Conservation (phyloP, 108 stramenopile species). For the Fistulifera pelliculosa region DNA sequence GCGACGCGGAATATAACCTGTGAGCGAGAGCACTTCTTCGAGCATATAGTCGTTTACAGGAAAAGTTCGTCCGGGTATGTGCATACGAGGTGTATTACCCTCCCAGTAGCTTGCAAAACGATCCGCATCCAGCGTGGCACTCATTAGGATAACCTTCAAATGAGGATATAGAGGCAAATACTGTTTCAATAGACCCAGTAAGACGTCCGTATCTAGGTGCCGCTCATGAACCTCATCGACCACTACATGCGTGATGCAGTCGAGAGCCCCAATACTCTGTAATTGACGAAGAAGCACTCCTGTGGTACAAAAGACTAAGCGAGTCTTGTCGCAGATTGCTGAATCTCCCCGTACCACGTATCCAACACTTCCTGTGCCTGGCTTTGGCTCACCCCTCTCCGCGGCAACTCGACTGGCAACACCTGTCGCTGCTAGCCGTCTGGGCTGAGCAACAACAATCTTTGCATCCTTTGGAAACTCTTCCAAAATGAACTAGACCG, state of each 20-base stretch:
- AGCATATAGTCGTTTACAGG: conserved; percentile 85
- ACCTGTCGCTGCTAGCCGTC: conserved; percentile 89
- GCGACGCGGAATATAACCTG: conserved; percentile 72
- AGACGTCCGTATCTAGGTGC: conserved; percentile 67
- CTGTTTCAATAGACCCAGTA: conserved; percentile 53
- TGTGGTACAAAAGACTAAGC: conserved; percentile 93
- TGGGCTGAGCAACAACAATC: conserved; percentile 93
- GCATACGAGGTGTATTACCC: conserved; percentile 63
- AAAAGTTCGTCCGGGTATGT: conserved; percentile 91
- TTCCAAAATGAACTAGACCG: conserved; percentile 86
- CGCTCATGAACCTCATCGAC: conserved; percentile 98
- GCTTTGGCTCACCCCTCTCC: conserved; percentile 74
- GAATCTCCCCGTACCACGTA: conserved; percentile 89
- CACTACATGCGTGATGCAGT: conserved; percentile 82
- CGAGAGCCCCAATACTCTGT: conserved; percentile 66
- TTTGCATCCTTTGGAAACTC: conserved; percentile 58
- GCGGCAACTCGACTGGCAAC: conserved; percentile 88
- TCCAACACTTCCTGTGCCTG: conserved; percentile 75
- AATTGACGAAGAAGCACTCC: conserved; percentile 95
- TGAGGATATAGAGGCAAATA: conserved; percentile 19
- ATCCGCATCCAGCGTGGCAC: conserved; percentile 92
- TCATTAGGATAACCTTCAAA: conserved; percentile 74
- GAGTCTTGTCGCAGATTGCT: conserved; percentile 48
- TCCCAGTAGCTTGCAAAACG: conserved; percentile 78
- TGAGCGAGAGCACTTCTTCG: conserved; percentile 78